A percentile compares a stretch with the other conserved stretches of the same genome.
phyloP scores from a whole-genome alignment of 2,329 filamentous ascomycete genomes.

The Aspergillus neoniger region DNA sequence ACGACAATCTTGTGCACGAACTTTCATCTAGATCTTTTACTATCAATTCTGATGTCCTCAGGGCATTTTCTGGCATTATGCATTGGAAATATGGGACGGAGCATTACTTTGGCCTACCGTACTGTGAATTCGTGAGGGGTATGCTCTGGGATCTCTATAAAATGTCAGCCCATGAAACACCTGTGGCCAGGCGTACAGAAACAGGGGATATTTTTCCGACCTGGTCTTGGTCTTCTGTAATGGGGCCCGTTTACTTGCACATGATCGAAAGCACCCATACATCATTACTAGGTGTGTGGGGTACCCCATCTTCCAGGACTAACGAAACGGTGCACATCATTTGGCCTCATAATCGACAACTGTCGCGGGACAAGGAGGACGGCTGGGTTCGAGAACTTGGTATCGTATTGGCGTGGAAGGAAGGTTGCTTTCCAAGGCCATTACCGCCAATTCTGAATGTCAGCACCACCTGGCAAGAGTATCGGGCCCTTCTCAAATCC shows the following conservation, averaged over 20 bases:
- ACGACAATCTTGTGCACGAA: fast-evolving
- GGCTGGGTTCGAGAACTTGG: background rate
- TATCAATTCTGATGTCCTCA: too few relatives aligned
- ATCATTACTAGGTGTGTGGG: background rate
- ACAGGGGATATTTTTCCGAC: background rate
- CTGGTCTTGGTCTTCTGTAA: background rate
- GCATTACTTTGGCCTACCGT: background rate
- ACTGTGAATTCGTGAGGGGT: background rate
- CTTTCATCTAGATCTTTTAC: too few relatives aligned
- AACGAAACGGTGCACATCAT: background rate
- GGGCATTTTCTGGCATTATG: background rate
- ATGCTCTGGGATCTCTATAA: background rate
- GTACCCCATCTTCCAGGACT: background rate
- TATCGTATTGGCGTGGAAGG: background rate
- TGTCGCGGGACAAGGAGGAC: too few relatives aligned
- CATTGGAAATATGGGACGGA: background rate
- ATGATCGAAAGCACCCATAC: too few relatives aligned
- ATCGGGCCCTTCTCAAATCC: background rate
- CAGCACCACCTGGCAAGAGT: background rate
- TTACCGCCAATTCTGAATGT: background rate
- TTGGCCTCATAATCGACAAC: background rate
- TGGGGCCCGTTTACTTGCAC: too few relatives aligned
- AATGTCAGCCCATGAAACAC: too few relatives aligned
- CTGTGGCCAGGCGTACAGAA: background rate
- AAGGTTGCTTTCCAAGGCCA: background rate